Conservation (phyloP, 257 asterid species). For the Fraxinus americana region DNA sequence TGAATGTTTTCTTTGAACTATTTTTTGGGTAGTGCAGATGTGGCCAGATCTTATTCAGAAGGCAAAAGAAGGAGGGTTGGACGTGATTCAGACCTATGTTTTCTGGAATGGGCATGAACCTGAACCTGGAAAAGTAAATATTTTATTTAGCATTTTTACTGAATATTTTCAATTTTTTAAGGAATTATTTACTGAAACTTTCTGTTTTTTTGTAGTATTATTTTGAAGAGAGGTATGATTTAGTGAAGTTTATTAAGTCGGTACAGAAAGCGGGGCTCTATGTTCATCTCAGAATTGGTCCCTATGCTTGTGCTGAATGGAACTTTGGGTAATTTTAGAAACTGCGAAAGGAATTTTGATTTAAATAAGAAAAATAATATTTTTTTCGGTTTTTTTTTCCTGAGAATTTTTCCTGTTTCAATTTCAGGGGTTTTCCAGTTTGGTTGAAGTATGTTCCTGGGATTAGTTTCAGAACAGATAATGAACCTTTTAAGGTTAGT, state of each 20-base stretch:
- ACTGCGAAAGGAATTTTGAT: no score
- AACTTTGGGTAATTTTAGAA: conserved; percentile 65
- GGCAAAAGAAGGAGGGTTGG: conserved; percentile 95
- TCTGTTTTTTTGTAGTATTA: conserved; percentile 46
- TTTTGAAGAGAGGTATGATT: conserved; percentile 70
- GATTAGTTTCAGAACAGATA: conserved; percentile 79
- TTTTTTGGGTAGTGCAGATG: conserved; percentile 44
- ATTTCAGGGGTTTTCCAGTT: conserved; percentile 42
- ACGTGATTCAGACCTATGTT: conserved; percentile 83
- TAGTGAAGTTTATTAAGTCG: conserved; percentile 71
- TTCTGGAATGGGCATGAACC: conserved; percentile 94
- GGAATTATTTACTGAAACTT: no score
- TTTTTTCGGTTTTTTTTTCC: no score
- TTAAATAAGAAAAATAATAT: no score
- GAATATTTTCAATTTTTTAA: no score
- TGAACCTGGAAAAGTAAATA: conserved; percentile 72
- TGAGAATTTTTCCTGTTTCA: no score
- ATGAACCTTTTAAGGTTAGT: conserved; percentile 75
- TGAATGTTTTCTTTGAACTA: no score
- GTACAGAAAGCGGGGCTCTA: conserved; percentile 86
- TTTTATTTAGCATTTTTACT: no score
- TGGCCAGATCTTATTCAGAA: conserved; percentile 91
- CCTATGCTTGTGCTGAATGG: conserved; percentile 91
- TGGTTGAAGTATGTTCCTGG: conserved; percentile 92
- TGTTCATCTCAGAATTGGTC: conserved; percentile 90